Base-by-base conservation (phyloP, 495 filamentous ascomycete genomes). In the Tricharina praecox region DNA sequence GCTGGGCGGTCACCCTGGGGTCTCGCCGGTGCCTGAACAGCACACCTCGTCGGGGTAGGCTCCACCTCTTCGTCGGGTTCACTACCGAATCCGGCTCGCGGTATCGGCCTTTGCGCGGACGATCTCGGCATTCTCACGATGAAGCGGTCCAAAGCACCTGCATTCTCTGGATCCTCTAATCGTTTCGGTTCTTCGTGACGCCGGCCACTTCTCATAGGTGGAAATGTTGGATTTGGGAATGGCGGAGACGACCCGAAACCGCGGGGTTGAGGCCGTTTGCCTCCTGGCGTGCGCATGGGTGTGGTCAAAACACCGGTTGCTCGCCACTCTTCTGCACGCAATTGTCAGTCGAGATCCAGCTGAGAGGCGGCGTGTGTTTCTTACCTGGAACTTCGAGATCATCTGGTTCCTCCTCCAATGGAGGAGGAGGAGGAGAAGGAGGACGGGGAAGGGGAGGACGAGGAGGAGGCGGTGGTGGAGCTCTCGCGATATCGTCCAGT, bases 141-240 rank as follows among this genome's bases (percentile, higher is more conserved):
- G 20, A 46, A 46, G 15, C 26, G 30, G 16, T 46, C 43, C 4
- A 46, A 16, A 10, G 43, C 43, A 19, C 43, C 43, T 3, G 43
- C 43, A 34, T 46, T 46, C 21, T 46, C 26, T 8, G 43, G 43
- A 34, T 46, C 43, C n/a, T 33, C 28, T 4, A 46, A 20, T 10
- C 24, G 23, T 11, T 7, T 24, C 28, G 25, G 43, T 34, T 33
- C 15, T 1, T 33, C 3, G 3, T 43, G 40, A 4, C 20, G 40
- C 3, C 26, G 3, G 23, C 10, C 1, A 23, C 20, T 43, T 8
- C 24, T 24, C 10, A 11, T 7, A 9, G 7, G 7, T 5, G 34
- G 4, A 18, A 18, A 37, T 37, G 7, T 7, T 11, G 34, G 16
- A 8, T 4, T 9, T 8, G 34, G 34, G 18, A 18, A 11, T n/a